Evolutionary conservation across 2,329 filamentous ascomycete genomes (phyloP), one percentile per base, ranked within the genome.

Genomic region (Didymella pinodella): DNA sequence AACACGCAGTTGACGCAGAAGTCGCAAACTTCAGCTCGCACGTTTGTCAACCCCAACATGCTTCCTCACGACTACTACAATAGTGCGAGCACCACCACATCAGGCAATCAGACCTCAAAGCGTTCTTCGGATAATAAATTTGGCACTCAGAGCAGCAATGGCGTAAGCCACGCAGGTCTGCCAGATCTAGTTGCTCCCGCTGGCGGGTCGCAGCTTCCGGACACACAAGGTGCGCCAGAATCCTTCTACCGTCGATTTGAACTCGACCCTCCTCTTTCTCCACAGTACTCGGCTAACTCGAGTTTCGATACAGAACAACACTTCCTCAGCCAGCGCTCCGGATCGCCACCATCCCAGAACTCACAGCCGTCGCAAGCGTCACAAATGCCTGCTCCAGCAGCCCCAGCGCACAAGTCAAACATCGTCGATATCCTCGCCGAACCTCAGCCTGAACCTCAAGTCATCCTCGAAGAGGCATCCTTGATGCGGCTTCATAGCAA

Each of bases 51-150:
- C 8, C 81, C 82, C 12, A 83, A 84, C 57, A 86, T 86, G 31
- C 83, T 87, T 70, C 79, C 83, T 16, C 80, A 80, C 22, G 85
- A 88, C 85, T 88, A 87, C 58, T 80, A 88, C 52, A 97, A 98
- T 69, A 93, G 96, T 70, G 94, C 93, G 1, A 96, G 93, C 2
- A 96, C 93, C 1, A 97, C 93, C 1, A 88, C 88, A 22, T 90
- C 86, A 3, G 87, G 88, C n/a, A 95, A 96, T 78, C 88, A 87
- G 75, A 93, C 91, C 2, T 92, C 91, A 0, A 88, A 90, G 61
- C 85, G 87, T 6, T 92, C 90, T 3, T 80, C 88, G 12, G 87
- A 85, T 74, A 89, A 89, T 73, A 91, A 90, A 0, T 90, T 93
- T 71, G 83, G 85, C 57, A 91, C 89, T 0, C 90, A 93, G 72